Conservation (phyloP, 2,329 filamentous ascomycete genomes). For the Ophiostoma australiae region DNA sequence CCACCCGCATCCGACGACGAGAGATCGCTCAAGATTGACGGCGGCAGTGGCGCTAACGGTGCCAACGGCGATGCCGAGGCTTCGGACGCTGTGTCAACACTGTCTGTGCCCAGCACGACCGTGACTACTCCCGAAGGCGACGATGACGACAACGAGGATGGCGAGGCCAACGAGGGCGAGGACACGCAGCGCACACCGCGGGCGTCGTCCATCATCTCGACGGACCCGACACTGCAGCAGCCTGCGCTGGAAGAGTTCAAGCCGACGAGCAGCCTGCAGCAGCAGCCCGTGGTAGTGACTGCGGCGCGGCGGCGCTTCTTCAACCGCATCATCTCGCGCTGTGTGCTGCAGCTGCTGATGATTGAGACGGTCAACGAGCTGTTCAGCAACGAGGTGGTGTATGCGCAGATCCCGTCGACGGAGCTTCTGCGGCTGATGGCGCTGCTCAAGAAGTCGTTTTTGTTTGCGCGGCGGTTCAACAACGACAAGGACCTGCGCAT, state of each 20-base stretch:
- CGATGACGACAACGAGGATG: slow-evolving; percentile 30
- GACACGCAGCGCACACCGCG: slow-evolving; percentile 19
- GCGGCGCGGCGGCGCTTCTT: slow-evolving; percentile 91
- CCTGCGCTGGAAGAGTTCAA: slow-evolving; percentile 76
- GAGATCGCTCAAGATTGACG: slow-evolving; percentile 53
- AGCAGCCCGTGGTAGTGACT: slow-evolving; percentile 87
- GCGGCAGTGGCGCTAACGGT: slow-evolving; percentile 32
- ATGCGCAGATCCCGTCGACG: slow-evolving; percentile 81
- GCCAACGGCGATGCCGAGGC: slow-evolving; percentile 34
- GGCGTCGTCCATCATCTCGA: slow-evolving; percentile 15
- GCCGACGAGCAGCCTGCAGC: slow-evolving; percentile 68
- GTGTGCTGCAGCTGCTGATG: slow-evolving; percentile 95
- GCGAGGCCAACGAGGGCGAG: slow-evolving; percentile 28
- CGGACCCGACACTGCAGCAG: slow-evolving; percentile 39
- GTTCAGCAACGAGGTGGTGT: slow-evolving; percentile 95
- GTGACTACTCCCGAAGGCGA: slow-evolving; percentile 35
- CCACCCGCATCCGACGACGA: slow-evolving; percentile 38
- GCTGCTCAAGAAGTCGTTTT: slow-evolving; percentile 89
- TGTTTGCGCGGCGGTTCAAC: slow-evolving; percentile 97
- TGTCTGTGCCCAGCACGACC: slow-evolving; percentile 31
- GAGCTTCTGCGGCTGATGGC: slow-evolving; percentile 91
- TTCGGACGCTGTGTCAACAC: slow-evolving; percentile 32
- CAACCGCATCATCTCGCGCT: slow-evolving; percentile 98
- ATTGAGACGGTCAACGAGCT: slow-evolving; percentile 99
- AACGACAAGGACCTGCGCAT: slow-evolving; percentile 93